Base-by-base conservation (phyloP, 805 yeast genomes). In the Babjeviella inositovora region DNA sequence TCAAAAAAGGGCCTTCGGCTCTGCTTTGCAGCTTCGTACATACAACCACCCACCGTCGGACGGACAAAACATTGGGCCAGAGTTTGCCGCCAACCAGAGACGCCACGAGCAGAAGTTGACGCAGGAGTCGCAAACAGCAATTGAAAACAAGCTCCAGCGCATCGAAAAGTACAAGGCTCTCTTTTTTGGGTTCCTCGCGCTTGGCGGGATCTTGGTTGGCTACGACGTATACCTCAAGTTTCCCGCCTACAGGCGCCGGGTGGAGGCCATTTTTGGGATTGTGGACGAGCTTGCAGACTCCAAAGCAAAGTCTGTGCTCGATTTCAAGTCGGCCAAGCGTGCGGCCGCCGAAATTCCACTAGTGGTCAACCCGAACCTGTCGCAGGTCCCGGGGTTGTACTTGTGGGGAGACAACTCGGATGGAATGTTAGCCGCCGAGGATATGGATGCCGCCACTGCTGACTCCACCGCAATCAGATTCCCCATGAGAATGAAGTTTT, bases 401-500 rank as follows among this genome's bases (percentile, higher is more conserved):
- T 37, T 63, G 9, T 71, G 80, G 62, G 87, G 85, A 23, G 59
- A 56, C 30, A 68, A 70, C 36, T 25, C 43, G 14, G 34, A 47
- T 20, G 41, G 43, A 8, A 39, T 62, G 14, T 51, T 57, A 4
- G 33, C 38, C 14, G 31, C 37, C 11, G 35, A 35, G 16, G 33
- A 34, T 12, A 32, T 31, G 28, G 34, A 0, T 26, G n/a, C n/a
- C n/a, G n/a, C n/a, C n/a, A n/a, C n/a, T n/a, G n/a, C n/a, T n/a
- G n/a, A n/a, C n/a, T 34, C 26, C 23, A 51, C 35, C 22, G 52
- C 38, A 29, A 52, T 55, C 22, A 53, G 54, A 32, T 41, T 62
- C 5, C 92, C 93, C 4, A 42, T 58, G 14, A 56, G 93, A 36
- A 45, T 76, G 5, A 49, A 57, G 2, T 61, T 57, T 32, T 82